Evolutionary conservation across 192 early-diverging fungal genomes (phyloP).

Genomic region (Coemansia sp.): DNA sequence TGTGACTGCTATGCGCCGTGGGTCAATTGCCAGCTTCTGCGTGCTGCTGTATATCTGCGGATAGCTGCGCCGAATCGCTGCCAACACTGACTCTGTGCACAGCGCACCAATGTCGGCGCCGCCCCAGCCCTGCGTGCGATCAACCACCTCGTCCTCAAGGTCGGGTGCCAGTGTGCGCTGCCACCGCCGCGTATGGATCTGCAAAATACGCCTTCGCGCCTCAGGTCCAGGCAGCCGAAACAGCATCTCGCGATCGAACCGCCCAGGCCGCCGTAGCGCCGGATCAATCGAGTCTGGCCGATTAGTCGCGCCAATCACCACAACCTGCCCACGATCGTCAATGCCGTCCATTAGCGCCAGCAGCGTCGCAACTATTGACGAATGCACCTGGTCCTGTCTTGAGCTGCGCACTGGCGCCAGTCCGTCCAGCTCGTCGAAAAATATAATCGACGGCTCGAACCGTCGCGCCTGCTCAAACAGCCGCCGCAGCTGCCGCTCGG

Average conservation of each 20-base stretch:
- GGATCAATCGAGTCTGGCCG: slow-evolving; percentile 94
- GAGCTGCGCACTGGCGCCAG: slow-evolving; percentile 78
- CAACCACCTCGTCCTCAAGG: slow-evolving; percentile 53
- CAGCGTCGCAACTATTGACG: slow-evolving; percentile 90
- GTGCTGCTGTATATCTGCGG: slow-evolving; percentile 69
- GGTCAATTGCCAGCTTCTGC: slow-evolving; percentile 27
- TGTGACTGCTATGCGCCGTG: slow-evolving; percentile 57
- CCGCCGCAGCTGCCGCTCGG: slow-evolving; percentile 88
- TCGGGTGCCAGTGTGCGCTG: slow-evolving; percentile 60
- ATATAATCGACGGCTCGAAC: slow-evolving; percentile 91
- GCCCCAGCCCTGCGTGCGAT: slow-evolving; percentile 88
- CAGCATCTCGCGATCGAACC: slow-evolving; percentile 91
- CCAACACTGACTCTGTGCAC: slow-evolving; percentile 75
- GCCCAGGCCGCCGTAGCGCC: slow-evolving; percentile 87
- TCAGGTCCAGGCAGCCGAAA: slow-evolving; percentile 78
- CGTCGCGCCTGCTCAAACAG: slow-evolving; percentile 91
- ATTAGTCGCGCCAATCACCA: slow-evolving; percentile 95
- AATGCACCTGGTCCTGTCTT: slow-evolving; percentile 73
- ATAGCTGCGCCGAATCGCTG: slow-evolving; percentile 44
- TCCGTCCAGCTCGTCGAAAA: slow-evolving; percentile 99
- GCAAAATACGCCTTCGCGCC: slow-evolving; percentile 74
- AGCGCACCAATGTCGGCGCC: slow-evolving; percentile 93
- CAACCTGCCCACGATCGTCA: slow-evolving; percentile 90
- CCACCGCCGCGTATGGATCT: slow-evolving; percentile 64
- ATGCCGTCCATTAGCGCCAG: slow-evolving; percentile 93